These are phyloP conservation scores for Cutaneotrichosporon sp. DNA, from an alignment of 1,284 basidiomycete species.

Conservation along the genomic window DNA sequence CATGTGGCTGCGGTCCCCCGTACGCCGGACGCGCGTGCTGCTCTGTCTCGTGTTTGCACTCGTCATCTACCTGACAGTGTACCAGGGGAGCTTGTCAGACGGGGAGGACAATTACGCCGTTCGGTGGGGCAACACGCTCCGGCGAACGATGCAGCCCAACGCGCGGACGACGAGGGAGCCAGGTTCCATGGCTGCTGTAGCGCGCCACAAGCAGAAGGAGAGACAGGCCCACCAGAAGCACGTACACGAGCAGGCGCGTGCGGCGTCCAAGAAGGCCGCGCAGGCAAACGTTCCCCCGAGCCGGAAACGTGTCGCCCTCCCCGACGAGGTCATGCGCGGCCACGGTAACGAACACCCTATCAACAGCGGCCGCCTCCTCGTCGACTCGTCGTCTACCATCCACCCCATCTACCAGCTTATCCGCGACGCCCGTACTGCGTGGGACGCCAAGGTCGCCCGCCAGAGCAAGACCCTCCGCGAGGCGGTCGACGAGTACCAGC, in stretches of 20 bases:
- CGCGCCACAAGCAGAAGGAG: background rate
- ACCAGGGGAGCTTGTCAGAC: too few relatives aligned
- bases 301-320: background rate
- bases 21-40: too few relatives aligned
- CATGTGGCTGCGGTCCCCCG: too few relatives aligned
- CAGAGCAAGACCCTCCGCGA: conserved; percentile 55
- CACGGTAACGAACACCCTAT: conserved; percentile 14
- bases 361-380: conserved; percentile 25
- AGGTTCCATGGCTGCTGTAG: background rate
- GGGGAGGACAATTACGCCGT: too few relatives aligned
- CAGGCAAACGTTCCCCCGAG: background rate
- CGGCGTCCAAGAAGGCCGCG: background rate
- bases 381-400: conserved; percentile 18
- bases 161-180: background rate
- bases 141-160: too few relatives aligned
- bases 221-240: too few relatives aligned
- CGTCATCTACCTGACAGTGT: too few relatives aligned
- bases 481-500: conserved; percentile 56
- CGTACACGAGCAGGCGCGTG: too few relatives aligned
- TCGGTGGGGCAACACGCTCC: too few relatives aligned
- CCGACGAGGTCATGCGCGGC: background rate
- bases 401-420: conserved; percentile 59
- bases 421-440: conserved; percentile 50
- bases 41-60: too few relatives aligned
- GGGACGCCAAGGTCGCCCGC: conserved; percentile 53